A percentile compares a stretch with the other conserved stretches of the same genome.
These are phyloP conservation scores for Cercospora sp. DNA, from an alignment of 2,329 filamentous ascomycete species.

Conservation along the genomic window DNA sequence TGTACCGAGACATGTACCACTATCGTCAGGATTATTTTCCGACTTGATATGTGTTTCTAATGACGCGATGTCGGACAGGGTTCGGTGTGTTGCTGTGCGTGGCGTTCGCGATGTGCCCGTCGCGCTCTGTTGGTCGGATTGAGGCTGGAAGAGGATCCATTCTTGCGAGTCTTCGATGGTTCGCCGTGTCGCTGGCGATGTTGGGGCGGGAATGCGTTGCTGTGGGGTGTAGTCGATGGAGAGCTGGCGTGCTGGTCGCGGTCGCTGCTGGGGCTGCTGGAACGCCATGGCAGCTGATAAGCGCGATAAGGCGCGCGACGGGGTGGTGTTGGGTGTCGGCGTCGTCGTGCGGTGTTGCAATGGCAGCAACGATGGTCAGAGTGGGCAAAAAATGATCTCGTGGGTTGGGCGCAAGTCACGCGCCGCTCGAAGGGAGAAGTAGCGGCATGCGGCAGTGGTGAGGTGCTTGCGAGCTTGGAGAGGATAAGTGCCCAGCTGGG, in stretches of 20 bases:
- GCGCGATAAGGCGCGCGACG: conserved; percentile 15
- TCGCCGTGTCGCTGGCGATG: conserved; percentile 45
- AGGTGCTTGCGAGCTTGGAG: conserved; percentile 12
- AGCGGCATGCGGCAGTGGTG: conserved; percentile 17
- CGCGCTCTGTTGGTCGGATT: conserved; percentile 61
- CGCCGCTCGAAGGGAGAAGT: conserved; percentile 18
- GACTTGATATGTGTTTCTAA: conserved; percentile 68
- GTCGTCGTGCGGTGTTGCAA: conserved; percentile 1
- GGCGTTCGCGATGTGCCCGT: conserved; percentile 67
- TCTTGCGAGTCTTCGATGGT: conserved; percentile 74
- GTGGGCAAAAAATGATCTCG: conserved; percentile 1
- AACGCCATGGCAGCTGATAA: conserved; percentile 28
- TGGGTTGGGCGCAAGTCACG: conserved; percentile 12
- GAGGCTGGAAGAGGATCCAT: conserved; percentile 87
- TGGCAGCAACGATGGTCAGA: background rate
- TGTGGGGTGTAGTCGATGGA: conserved; percentile 20
- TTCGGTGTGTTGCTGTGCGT: conserved; percentile 63
- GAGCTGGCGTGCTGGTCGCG: conserved; percentile 23
- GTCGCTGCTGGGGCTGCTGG: conserved; percentile 29
- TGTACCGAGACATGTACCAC: conserved; percentile 46
- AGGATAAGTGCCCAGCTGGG: conserved; percentile 17
- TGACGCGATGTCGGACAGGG: conserved; percentile 77
- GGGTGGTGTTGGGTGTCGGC: background rate
- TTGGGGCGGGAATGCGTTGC: conserved; percentile 21
- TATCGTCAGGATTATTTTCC: conserved; percentile 45